Percentiles rank a stretch among this genome's conserved stretches.
phyloP scores from a whole-genome alignment of 257 asterid species.

The Thymus quinquecostatus region DNA sequence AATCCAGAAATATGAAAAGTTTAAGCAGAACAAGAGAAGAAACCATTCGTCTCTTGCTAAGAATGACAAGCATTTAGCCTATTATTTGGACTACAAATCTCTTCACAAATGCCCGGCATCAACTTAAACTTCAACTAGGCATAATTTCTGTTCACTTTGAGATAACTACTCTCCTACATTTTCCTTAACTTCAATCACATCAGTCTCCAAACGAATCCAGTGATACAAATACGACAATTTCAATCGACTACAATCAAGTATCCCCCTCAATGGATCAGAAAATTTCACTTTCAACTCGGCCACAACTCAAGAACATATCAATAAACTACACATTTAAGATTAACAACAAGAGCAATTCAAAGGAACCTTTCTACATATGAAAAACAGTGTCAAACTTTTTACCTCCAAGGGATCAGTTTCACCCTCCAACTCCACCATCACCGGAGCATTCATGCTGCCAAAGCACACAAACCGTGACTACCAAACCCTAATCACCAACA shows the following conservation, averaged over 20 bases:
- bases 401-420: slow-evolving; percentile 97
- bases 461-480: slow-evolving; percentile 14
- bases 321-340: not conserved
- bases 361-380: not conserved
- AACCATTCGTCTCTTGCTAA: not conserved
- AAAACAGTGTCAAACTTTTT: not conserved
- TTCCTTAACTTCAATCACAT: not conserved
- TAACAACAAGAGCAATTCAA: not conserved
- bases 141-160: not conserved
- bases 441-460: slow-evolving; percentile 95
- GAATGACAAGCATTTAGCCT: not conserved
- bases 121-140: not conserved
- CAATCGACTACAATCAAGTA: not conserved
- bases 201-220: not conserved
- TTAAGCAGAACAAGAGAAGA: not conserved
- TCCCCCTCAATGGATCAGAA: not conserved
- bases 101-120: not conserved
- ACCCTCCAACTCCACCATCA: slow-evolving; percentile 96
- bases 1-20: not conserved
- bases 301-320: not conserved
- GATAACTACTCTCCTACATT: not conserved
- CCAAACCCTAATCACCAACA: not conserved
- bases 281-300: not conserved
- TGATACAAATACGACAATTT: not conserved
- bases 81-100: not conserved